Conservation (phyloP, 139 green algal species). For the Chlamydomonas sp. region DNA sequence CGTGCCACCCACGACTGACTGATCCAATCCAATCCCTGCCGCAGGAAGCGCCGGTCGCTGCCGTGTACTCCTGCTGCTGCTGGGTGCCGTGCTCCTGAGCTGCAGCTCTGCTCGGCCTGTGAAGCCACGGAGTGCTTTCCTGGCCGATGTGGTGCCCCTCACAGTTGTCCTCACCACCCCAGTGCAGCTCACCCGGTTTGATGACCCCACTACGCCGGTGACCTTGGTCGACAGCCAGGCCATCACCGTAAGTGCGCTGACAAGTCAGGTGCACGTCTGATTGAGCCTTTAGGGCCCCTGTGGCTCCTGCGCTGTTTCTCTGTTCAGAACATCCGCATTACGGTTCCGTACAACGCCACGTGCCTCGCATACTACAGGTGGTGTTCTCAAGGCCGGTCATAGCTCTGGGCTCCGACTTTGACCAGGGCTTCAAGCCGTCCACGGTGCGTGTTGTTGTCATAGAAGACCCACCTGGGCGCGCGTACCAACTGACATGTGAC, state of each 20-base stretch:
- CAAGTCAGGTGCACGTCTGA: neutral
- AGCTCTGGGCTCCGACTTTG: slow-evolving; percentile 68
- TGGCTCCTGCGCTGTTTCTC: neutral
- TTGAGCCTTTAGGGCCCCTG: no score
- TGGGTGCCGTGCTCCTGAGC: no score
- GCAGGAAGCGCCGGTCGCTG: no score
- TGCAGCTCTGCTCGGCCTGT: no score
- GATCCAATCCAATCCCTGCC: no score
- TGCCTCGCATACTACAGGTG: slow-evolving; percentile 41
- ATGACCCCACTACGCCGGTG: neutral
- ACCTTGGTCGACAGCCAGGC: slow-evolving; percentile 26
- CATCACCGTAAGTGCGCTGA: slow-evolving; percentile 20
- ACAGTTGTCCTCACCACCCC: slow-evolving; percentile 43
- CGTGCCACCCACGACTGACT: no score
- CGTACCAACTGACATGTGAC: neutral
- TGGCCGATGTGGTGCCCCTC: slow-evolving; percentile 47
- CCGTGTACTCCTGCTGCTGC: no score
- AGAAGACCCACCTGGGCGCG: neutral
- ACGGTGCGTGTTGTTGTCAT: neutral
- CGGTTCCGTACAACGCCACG: no score
- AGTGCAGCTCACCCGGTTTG: slow-evolving; percentile 3
- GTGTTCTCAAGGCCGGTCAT: slow-evolving; percentile 68
- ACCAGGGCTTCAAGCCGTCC: neutral
- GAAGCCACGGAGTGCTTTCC: slow-evolving; percentile 11
- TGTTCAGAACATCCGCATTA: neutral